These are phyloP conservation scores for Saccharomycopsis oosterbeekiorum DNA, from an alignment of 805 yeast species.

Conservation along the genomic window DNA sequence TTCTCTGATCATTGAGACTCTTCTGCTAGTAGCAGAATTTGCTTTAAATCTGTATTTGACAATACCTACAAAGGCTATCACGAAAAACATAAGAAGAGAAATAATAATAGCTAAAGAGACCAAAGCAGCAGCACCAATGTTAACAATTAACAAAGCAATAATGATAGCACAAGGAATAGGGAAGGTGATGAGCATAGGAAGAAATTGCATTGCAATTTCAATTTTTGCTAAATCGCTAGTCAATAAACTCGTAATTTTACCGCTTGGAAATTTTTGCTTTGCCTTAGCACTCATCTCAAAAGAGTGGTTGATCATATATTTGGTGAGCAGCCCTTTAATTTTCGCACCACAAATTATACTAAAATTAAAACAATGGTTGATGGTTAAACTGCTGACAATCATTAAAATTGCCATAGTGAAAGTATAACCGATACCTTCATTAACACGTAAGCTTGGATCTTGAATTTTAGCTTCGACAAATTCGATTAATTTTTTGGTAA, in stretches of 20 bases:
- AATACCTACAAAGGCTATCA: slow-evolving; percentile 35
- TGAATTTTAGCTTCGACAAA: slow-evolving; percentile 38
- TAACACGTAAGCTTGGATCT: slow-evolving; percentile 27
- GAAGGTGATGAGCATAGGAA: slow-evolving; percentile 44
- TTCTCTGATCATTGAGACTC: slow-evolving; percentile 56
- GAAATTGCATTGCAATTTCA: slow-evolving; percentile 56
- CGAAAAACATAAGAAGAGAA: slow-evolving; percentile 26
- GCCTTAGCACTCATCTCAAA: slow-evolving; percentile 46
- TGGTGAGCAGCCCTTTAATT: slow-evolving; percentile 55
- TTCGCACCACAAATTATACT: slow-evolving; percentile 57
- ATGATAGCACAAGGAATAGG: slow-evolving; percentile 54
- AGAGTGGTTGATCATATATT: slow-evolving; percentile 56
- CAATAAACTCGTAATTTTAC: slow-evolving; percentile 61
- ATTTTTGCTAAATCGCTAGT: slow-evolving; percentile 70
- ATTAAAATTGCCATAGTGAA: slow-evolving; percentile 42
- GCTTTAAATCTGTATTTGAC: slow-evolving; percentile 39
- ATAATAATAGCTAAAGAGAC: slow-evolving; percentile 50
- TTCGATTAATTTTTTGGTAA: slow-evolving; percentile 43
- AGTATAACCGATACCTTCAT: slow-evolving; percentile 52
- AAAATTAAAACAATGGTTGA: slow-evolving; percentile 43
- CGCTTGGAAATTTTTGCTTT: slow-evolving; percentile 45
- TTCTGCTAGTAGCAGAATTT: slow-evolving; percentile 48
- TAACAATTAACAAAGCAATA: slow-evolving; percentile 50
- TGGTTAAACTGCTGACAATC: slow-evolving; percentile 28
- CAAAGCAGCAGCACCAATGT: slow-evolving; percentile 60